phyloP scores from a whole-genome alignment of 495 filamentous ascomycete species.

The Trichoderma parareesei region DNA sequence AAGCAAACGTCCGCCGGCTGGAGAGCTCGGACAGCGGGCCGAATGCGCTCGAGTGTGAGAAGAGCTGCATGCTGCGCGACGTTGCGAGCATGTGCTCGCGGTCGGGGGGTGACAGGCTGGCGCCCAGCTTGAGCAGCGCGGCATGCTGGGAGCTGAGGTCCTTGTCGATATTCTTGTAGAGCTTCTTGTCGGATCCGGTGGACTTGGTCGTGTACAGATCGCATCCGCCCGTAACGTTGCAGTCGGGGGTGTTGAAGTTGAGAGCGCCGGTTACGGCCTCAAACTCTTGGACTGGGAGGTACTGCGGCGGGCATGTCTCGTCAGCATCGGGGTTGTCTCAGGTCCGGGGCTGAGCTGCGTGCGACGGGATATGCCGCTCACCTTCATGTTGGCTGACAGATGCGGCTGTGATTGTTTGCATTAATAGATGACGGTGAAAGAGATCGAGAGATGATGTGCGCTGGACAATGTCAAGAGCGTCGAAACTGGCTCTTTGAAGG shows the following conservation, averaged over 20 bases:
- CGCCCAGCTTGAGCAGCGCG: slow-evolving; percentile 71
- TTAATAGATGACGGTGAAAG: neutral
- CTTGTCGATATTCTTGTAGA: slow-evolving; percentile 90
- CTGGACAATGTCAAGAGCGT: neutral
- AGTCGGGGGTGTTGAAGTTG: slow-evolving; percentile 88
- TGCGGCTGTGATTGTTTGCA: neutral
- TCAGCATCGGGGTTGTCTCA: slow-evolving; percentile 12
- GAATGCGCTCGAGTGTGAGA: slow-evolving; percentile 76
- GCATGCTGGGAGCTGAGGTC: slow-evolving; percentile 85
- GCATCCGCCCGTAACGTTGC: slow-evolving; percentile 81
- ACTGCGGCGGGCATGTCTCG: slow-evolving; percentile 42
- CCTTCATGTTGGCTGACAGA: slow-evolving; percentile 14
- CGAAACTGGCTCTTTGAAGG: neutral
- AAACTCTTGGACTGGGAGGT: slow-evolving; percentile 80
- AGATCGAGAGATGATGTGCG: neutral
- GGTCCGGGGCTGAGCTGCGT: neutral
- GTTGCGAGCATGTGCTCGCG: slow-evolving; percentile 41
- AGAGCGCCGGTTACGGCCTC: slow-evolving; percentile 82
- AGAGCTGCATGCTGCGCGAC: slow-evolving; percentile 53
- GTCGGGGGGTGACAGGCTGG: slow-evolving; percentile 71
- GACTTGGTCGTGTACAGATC: slow-evolving; percentile 97
- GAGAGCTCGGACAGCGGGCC: slow-evolving; percentile 78
- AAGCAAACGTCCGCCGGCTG: slow-evolving; percentile 86
- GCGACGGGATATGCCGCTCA: neutral
- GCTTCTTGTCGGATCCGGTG: slow-evolving; percentile 85